phyloP scores from a whole-genome alignment of 352 stramenopile species.

The Phytopythium ostracodes region DNA sequence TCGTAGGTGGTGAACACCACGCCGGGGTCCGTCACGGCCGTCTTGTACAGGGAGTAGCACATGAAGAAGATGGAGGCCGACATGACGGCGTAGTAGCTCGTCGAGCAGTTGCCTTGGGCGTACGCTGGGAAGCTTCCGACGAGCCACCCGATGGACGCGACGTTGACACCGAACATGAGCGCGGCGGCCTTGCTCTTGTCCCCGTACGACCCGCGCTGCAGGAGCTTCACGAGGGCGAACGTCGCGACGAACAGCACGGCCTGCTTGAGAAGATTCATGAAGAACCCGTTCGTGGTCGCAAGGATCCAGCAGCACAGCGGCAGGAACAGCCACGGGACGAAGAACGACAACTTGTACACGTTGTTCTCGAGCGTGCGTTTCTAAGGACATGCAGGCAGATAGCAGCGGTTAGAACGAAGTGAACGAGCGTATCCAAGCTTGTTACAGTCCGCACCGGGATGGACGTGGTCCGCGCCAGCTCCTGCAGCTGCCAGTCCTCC shows the following conservation, averaged over 20 bases:
- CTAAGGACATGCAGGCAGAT: conserved; percentile 8
- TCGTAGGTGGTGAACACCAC: conserved; percentile 60
- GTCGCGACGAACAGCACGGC: conserved; percentile 19
- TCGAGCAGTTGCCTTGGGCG: conserved; percentile 21
- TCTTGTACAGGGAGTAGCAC: conserved; percentile 53
- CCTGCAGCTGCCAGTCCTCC: conserved; percentile 52
- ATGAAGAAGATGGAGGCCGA: conserved; percentile 30
- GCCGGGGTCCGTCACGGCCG: conserved; percentile 45
- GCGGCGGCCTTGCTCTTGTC: conserved; percentile 71
- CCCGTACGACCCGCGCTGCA: conserved; percentile 61
- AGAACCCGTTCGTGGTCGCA: conserved; percentile 21
- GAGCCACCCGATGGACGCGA: conserved; percentile 67
- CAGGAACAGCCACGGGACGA: conserved; percentile 68
- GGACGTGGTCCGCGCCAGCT: conserved; percentile 30
- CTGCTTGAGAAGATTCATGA: conserved; percentile 36
- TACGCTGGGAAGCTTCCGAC: conserved; percentile 39
- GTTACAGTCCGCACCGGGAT: conserved; percentile 26
- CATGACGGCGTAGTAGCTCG: conserved; percentile 20
- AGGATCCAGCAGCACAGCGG: conserved; percentile 40
- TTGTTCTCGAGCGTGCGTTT: conserved; percentile 62
- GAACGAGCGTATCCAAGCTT: neutral
- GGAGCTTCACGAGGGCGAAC: conserved; percentile 36
- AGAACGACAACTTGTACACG: conserved; percentile 69
- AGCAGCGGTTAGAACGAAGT: neutral
- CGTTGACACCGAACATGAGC: conserved; percentile 72